Percentiles rank a stretch among this genome's conserved stretches.
These are phyloP conservation scores for Calonectria pseudoturangicola DNA, from an alignment of 2,329 filamentous ascomycete genomes.

Conservation along the genomic window DNA sequence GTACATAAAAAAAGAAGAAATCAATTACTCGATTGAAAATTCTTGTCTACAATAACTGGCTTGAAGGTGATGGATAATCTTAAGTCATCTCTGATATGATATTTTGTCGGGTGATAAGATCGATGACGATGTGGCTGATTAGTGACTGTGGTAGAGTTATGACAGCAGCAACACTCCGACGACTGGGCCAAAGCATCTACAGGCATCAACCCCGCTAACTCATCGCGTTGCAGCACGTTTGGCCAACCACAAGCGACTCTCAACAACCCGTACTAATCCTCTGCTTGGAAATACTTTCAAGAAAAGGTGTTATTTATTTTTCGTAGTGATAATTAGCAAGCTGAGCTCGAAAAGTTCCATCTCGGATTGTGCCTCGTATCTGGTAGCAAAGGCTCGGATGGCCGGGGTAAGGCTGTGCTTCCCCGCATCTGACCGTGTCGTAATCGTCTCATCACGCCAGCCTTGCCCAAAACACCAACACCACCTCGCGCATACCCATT, in stretches of 20 bases:
- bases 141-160: background rate
- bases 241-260: background rate
- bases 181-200: background rate
- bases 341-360: background rate
- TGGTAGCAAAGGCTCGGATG: slow-evolving; percentile 5
- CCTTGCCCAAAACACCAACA: slow-evolving; percentile 8
- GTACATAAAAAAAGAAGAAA: too few species aligned
- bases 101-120: too few species aligned
- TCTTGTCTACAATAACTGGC: too few species aligned
- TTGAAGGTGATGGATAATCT: too few species aligned
- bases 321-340: too few species aligned
- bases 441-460: slow-evolving; percentile 15
- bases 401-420: slow-evolving; percentile 9
- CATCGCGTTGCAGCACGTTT: too few species aligned
- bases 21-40: too few species aligned
- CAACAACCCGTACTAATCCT: too few species aligned
- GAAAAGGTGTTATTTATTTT: background rate
- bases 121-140: too few species aligned
- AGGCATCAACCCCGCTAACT: background rate
- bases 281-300: too few species aligned
- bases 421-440: slow-evolving; percentile 10
- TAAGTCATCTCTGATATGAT: too few species aligned
- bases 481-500: background rate
- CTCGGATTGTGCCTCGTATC: too few species aligned
- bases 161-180: background rate